Percentiles rank a stretch among this genome's conserved stretches.
Conservation (phyloP, 2,329 filamentous ascomycete species). For the Ophiostoma angusticollis region DNA sequence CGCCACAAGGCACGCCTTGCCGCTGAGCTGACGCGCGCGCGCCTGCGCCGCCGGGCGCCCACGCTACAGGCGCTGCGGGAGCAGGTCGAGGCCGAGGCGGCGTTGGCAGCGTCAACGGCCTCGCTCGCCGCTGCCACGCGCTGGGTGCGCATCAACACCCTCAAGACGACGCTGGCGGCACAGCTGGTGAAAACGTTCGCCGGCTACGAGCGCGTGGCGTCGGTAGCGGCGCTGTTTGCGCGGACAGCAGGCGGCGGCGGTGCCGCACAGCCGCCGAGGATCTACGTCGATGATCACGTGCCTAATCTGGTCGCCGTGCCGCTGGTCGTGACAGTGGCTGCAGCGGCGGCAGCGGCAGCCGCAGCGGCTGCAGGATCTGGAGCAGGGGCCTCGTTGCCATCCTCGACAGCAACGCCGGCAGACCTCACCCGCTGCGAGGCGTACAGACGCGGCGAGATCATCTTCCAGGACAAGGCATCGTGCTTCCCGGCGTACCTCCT, state of each 20-base stretch:
- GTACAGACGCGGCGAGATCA: slow-evolving; percentile 66
- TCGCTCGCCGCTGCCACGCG: slow-evolving; percentile 54
- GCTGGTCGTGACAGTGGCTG: slow-evolving; percentile 16
- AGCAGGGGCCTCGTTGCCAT: too few species aligned
- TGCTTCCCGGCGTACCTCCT: slow-evolving; percentile 91
- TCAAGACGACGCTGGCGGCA: slow-evolving; percentile 56
- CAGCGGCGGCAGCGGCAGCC: neutral
- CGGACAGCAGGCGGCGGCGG: slow-evolving; percentile 5
- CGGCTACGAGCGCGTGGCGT: slow-evolving; percentile 42
- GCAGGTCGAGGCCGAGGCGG: slow-evolving; percentile 50
- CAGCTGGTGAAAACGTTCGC: slow-evolving; percentile 67
- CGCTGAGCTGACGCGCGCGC: slow-evolving; percentile 70
- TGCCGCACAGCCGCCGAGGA: slow-evolving; percentile 17
- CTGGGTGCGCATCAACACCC: slow-evolving; percentile 79
- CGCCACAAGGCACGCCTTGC: slow-evolving; percentile 69
- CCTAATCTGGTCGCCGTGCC: slow-evolving; percentile 74
- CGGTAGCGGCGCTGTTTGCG: slow-evolving; percentile 43
- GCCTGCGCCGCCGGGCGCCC: slow-evolving; percentile 57
- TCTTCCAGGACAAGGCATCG: slow-evolving; percentile 91
- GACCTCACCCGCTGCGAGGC: slow-evolving; percentile 62
- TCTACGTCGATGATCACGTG: slow-evolving; percentile 68
- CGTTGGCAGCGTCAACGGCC: slow-evolving; percentile 49
- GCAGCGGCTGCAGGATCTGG: too few species aligned
- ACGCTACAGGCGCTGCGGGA: slow-evolving; percentile 54
- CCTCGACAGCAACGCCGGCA: slow-evolving; percentile 35